Conservation (phyloP, 1,284 basidiomycete genomes). For the Quambalaria eucalypti region DNA sequence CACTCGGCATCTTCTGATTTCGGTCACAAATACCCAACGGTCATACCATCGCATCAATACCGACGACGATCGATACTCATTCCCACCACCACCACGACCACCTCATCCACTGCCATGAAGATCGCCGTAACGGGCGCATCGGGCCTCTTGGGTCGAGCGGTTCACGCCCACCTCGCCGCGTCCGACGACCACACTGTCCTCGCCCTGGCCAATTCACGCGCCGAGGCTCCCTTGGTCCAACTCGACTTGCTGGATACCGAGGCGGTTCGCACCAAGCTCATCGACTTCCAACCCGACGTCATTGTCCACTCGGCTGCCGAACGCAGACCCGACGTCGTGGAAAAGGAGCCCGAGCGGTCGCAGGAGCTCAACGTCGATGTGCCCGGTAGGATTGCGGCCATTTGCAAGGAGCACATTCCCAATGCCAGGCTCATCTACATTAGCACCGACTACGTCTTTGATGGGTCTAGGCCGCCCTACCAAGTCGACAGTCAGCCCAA, state of each 20-base stretch:
- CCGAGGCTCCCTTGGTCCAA: slow-evolving; percentile 43
- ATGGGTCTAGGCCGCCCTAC: slow-evolving; percentile 50
- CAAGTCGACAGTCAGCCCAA: slow-evolving; percentile 48
- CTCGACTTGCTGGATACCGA: slow-evolving; percentile 50
- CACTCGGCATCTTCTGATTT: no score
- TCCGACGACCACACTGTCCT: slow-evolving; percentile 28
- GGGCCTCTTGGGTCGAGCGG: slow-evolving; percentile 52
- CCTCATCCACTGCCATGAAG: slow-evolving; percentile 13
- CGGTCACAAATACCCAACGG: no score
- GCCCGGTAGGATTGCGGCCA: slow-evolving; percentile 46
- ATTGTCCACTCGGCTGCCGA: slow-evolving; percentile 53
- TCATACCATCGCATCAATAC: no score
- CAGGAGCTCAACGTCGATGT: slow-evolving; percentile 51
- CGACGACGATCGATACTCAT: no score
- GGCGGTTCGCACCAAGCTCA: slow-evolving; percentile 48
- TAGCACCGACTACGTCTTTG: slow-evolving; percentile 48
- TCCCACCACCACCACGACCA: no score
- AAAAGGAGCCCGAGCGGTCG: slow-evolving; percentile 49
- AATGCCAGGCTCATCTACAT: slow-evolving; percentile 49
- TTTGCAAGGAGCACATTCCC: slow-evolving; percentile 27
- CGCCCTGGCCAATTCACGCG: slow-evolving; percentile 49
- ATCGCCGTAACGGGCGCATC: slow-evolving; percentile 51
- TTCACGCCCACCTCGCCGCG: slow-evolving; percentile 22
- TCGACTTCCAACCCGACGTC: slow-evolving; percentile 45
- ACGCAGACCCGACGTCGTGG: slow-evolving; percentile 46